A percentile compares a stretch with the other conserved stretches of the same genome.
Evolutionary conservation across 2,329 filamentous ascomycete species (phyloP).

Genomic region (Botrytis squamosa): DNA sequence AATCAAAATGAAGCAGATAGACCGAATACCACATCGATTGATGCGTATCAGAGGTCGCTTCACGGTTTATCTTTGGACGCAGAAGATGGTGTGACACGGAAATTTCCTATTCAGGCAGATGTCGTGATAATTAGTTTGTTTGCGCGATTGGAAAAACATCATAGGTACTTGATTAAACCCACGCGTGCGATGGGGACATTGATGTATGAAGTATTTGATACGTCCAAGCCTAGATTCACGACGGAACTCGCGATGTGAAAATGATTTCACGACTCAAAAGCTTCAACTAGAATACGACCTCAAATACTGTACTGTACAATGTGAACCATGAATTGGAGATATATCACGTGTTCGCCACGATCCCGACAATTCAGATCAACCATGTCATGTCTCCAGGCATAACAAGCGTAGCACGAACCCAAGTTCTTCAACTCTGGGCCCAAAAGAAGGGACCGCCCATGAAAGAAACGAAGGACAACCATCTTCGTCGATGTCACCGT

Average conservation of each 20-base stretch:
- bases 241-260: background rate
- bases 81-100: slow-evolving; percentile 21
- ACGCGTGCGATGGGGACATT: background rate
- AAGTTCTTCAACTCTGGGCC: background rate
- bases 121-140: slow-evolving; percentile 27
- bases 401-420: background rate
- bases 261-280: background rate
- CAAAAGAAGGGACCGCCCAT: background rate
- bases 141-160: slow-evolving; percentile 11
- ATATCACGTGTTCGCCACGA: slow-evolving; percentile 6
- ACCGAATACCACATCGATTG: slow-evolving; percentile 1
- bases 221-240: background rate
- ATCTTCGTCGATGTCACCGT: background rate
- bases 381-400: background rate
- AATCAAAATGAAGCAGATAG: background rate
- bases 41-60: background rate
- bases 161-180: background rate
- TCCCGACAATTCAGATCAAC: slow-evolving; percentile 4
- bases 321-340: background rate
- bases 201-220: background rate
- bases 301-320: background rate
- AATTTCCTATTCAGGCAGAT: slow-evolving; percentile 27
- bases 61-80: slow-evolving; percentile 3
- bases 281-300: background rate
- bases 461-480: background rate